Conservation (phyloP, 805 yeast species). For the Kodamaea restingae region DNA sequence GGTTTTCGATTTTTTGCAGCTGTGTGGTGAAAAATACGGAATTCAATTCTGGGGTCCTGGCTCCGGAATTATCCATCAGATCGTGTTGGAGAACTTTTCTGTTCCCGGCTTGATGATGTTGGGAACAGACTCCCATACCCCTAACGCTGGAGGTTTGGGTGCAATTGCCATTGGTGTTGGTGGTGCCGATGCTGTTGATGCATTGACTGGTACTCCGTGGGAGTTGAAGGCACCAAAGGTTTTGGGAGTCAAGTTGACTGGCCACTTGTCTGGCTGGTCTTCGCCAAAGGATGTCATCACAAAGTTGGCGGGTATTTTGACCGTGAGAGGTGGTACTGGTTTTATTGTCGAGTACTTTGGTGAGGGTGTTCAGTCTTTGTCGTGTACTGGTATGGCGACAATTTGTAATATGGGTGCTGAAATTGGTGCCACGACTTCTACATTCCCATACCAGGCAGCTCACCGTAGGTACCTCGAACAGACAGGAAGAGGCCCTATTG, state of each 20-base stretch:
- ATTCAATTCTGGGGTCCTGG: slow-evolving; percentile 99
- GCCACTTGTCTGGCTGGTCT: slow-evolving; percentile 90
- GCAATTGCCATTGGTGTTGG: slow-evolving; percentile 99
- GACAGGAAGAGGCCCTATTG: slow-evolving; percentile 81
- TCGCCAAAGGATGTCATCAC: slow-evolving; percentile 95
- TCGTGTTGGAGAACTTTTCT: slow-evolving; percentile 92
- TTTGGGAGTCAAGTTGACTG: slow-evolving; percentile 91
- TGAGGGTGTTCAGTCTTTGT: slow-evolving; percentile 86
- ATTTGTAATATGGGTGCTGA: slow-evolving; percentile 99
- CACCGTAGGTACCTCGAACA: slow-evolving; percentile 84
- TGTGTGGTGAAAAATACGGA: slow-evolving; percentile 92
- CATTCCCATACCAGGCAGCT: slow-evolving; percentile 94
- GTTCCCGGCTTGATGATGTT: slow-evolving; percentile 97
- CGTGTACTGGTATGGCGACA: slow-evolving; percentile 99
- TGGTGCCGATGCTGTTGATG: slow-evolving; percentile 99
- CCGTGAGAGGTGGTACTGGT: slow-evolving; percentile 99
- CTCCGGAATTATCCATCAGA: slow-evolving; percentile 97
- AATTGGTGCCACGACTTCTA: slow-evolving; percentile 97
- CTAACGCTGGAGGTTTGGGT: slow-evolving; percentile 98
- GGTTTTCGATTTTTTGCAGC: slow-evolving; percentile 89
- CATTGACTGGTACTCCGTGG: slow-evolving; percentile 92
- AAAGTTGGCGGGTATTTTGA: slow-evolving; percentile 87
- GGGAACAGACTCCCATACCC: slow-evolving; percentile 98
- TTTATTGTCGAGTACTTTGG: slow-evolving; percentile 95
- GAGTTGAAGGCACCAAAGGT: slow-evolving; percentile 96